Base-by-base conservation (phyloP, 441 rosid genomes). In the Populus hybrid region DNA sequence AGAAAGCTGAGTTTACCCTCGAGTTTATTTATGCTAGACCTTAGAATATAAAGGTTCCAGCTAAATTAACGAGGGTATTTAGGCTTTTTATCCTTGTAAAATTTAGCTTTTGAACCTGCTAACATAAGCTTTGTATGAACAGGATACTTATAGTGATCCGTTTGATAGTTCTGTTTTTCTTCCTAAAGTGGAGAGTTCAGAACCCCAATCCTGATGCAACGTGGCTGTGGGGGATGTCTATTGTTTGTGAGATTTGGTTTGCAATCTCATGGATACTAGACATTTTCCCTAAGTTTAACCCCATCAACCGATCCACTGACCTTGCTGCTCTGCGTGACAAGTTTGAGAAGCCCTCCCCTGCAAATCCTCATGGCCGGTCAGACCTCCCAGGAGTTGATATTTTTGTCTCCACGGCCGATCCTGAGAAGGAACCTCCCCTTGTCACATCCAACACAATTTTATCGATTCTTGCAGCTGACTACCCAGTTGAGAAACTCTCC, bases 241-340 rank as follows among this genome's bases (percentile, higher is more conserved):
- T 87, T 20, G 89, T 90, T 56, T 94, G 99, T 18, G 98, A 94
- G 86, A 31, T 87, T 56, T 94, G 99, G 99, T 94, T 94, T n/a
- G 94, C 95, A 10, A 92, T 94, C 79, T 93, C 99, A 9, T 94
- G 98, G 98, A 68, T 93, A 63, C 84, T 94, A 2, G 97, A 94
- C 71, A 82, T 90, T 56, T 90, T 93, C 10, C 97, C 98, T 0
- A 94, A 93, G 85, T 80, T 94, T 72, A 92, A 92, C 74, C 98
- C 97, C 50, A 89, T 94, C 76, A 93, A 92, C 68, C 79, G 99
- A 77, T 87, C 94, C 3, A 90, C 99, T 0, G 99, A 94, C 72
- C 85, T 94, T 2, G 83, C 70, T 29, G 94, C 95, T 64, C 88
- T 93, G 36, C 80, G 36, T 4, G 98, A 94, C 75, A 94, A 94